Evolutionary conservation across 108 stramenopile genomes (phyloP).

Genomic region (Mayamaea pseudoterrestris): DNA sequence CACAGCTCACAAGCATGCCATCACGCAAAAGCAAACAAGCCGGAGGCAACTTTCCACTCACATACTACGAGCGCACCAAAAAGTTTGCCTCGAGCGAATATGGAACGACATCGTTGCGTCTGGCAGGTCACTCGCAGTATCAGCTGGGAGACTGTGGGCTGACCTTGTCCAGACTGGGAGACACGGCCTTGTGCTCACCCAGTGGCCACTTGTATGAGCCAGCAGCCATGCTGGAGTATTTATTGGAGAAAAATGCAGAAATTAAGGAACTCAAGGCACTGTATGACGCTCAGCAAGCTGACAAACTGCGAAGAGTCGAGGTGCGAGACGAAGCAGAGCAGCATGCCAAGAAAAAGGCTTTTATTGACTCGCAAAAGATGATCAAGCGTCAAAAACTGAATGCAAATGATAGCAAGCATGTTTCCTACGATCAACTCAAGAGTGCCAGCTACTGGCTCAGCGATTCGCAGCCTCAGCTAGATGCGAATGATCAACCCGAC

Average conservation of each 20-base stretch:
- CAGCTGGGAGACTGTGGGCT: slow-evolving; percentile 76
- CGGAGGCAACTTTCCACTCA: slow-evolving; percentile 69
- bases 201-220: slow-evolving; percentile 57
- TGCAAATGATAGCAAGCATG: slow-evolving; percentile 21
- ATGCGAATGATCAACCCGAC: slow-evolving; percentile 9
- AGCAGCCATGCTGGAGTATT: slow-evolving; percentile 60
- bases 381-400: slow-evolving; percentile 10
- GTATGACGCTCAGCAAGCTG: slow-evolving; percentile 24
- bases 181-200: slow-evolving; percentile 26
- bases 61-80: slow-evolving; percentile 51
- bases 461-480: slow-evolving; percentile 50
- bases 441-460: slow-evolving; percentile 74
- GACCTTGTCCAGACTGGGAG: slow-evolving; percentile 22
- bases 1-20: no score
- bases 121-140: slow-evolving; percentile 58
- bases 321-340: slow-evolving; percentile 18
- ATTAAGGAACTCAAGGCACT: slow-evolving; percentile 27
- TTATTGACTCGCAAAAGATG: slow-evolving; percentile 17
- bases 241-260: slow-evolving; percentile 56
- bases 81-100: slow-evolving; percentile 43
- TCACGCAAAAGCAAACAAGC: slow-evolving; percentile 75
- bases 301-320: slow-evolving; percentile 10
- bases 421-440: slow-evolving; percentile 21
- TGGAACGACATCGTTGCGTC: slow-evolving; percentile 55
- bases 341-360: slow-evolving; percentile 25